phyloP scores from a whole-genome alignment of 768 basidiomycete genomes.

The Boletus rubroflammeus region DNA sequence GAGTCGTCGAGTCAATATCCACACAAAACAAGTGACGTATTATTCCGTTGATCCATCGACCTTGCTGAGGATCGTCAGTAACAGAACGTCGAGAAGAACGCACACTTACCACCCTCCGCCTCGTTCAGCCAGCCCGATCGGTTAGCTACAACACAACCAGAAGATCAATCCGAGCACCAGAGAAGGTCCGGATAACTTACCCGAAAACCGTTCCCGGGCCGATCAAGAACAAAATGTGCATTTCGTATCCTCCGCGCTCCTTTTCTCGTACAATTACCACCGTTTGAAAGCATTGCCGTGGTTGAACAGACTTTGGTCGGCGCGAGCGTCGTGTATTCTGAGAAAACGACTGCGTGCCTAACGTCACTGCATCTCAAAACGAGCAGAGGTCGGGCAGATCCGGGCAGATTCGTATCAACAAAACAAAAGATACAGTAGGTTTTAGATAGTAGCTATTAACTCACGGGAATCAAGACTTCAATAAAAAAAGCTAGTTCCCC shows the following conservation, averaged over 20 bases:
- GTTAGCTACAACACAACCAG: no score
- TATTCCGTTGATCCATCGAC: not conserved
- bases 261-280: not conserved
- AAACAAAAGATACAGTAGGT: no score
- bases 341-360: not conserved
- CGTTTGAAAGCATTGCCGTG: constrained; percentile 8
- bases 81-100: not conserved
- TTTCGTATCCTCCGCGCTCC: constrained; percentile 7
- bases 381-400: no score
- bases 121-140: constrained; percentile 12
- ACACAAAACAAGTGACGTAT: not conserved
- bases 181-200: not conserved
- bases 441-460: no score
- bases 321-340: constrained; percentile 2
- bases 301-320: no score
- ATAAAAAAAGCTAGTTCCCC: no score
- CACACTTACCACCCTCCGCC: constrained; percentile 10
- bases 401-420: no score
- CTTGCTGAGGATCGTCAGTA: not conserved
- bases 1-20: no score
- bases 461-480: no score
- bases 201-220: no score
- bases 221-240: no score
- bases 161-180: no score
- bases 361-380: not conserved